These are phyloP conservation scores for Zea mays DNA, from an alignment of 176 grass and related monocot species.

Conservation along the genomic window Zm-B73-REFERENCE-NAM-5.0 NC_050104.1:117631001-117631500, in stretches of 20 bases:
- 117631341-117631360: slow-evolving; percentile 49
- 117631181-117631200: slow-evolving; percentile 77
- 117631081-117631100: slow-evolving; percentile 43
- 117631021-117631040: slow-evolving; percentile 70
- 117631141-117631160: slow-evolving; percentile 49
- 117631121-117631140: slow-evolving; percentile 43
- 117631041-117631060: slow-evolving; percentile 71
- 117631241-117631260: slow-evolving; percentile 58
- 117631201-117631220: slow-evolving; percentile 44
- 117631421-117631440: slow-evolving; percentile 87
- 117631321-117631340: slow-evolving; percentile 58
- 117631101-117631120: slow-evolving; percentile 53
- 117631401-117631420: slow-evolving; percentile 79
- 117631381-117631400: slow-evolving; percentile 43
- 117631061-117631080: slow-evolving; percentile 45
- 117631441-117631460: slow-evolving; percentile 87
- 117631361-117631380: slow-evolving; percentile 20
- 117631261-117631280: slow-evolving; percentile 54
- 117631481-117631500: slow-evolving; percentile 77
- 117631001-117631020: slow-evolving; percentile 47
- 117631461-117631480: slow-evolving; percentile 58
- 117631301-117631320: slow-evolving; percentile 80
- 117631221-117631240: slow-evolving; percentile 49
- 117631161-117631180: slow-evolving; percentile 57
- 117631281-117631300: slow-evolving; percentile 66